These are phyloP conservation scores for Gloeostereum incarnatum DNA, from an alignment of 768 basidiomycete genomes.

Conservation along the genomic window DNA sequence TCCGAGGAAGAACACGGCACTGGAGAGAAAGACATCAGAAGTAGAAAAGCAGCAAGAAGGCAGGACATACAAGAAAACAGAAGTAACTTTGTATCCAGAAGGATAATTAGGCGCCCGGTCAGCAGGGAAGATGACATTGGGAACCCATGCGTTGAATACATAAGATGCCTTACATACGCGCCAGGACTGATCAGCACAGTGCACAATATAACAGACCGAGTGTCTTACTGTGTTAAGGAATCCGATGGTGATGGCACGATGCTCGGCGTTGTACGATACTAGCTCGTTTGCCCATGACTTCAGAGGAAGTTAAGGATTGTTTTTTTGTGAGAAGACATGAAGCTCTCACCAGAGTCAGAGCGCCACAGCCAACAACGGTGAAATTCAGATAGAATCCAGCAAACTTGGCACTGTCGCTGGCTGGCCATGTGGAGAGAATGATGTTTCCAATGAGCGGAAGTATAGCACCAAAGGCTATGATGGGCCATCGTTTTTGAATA, in stretches of 20 bases:
- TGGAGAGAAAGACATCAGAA: no score
- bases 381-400: neutral
- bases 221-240: neutral
- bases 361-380: neutral
- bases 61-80: neutral
- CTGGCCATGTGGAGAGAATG: neutral
- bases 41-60: neutral
- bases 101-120: neutral
- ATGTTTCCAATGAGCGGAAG: neutral
- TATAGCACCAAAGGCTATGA: neutral
- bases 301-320: neutral
- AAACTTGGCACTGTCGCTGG: neutral
- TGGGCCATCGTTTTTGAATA: neutral
- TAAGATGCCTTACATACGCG: neutral
- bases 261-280: neutral
- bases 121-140: neutral
- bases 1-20: no score
- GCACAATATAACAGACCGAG: neutral
- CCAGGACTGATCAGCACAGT: neutral
- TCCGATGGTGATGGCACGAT: neutral
- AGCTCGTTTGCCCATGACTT: neutral
- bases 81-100: neutral
- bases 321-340: neutral
- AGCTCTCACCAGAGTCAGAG: neutral
- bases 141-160: neutral